phyloP scores from a whole-genome alignment of 2,329 filamentous ascomycete genomes.

The Ceratocystis cubensis region DNA sequence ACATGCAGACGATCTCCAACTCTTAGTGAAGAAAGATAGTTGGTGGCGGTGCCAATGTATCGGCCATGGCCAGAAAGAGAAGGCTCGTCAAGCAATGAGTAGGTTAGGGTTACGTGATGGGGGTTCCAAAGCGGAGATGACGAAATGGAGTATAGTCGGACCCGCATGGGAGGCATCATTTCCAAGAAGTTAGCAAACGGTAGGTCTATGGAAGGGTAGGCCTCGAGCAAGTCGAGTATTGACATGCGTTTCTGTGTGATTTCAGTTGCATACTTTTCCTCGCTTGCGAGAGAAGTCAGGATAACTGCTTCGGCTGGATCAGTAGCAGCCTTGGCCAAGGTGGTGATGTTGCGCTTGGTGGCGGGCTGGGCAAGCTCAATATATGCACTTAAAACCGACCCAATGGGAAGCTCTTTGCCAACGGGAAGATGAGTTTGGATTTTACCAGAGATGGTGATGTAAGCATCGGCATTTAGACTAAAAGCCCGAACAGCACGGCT shows the following conservation, averaged over 20 bases:
- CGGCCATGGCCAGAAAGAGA: slow-evolving; percentile 38
- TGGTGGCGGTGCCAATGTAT: slow-evolving; percentile 48
- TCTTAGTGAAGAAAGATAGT: slow-evolving; percentile 42
- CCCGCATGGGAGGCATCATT: slow-evolving; percentile 64
- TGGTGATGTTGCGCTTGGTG: slow-evolving; percentile 45
- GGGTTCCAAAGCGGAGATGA: slow-evolving; percentile 54
- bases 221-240: slow-evolving; percentile 56
- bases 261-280: slow-evolving; percentile 36
- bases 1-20: slow-evolving; percentile 37
- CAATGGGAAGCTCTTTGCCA: slow-evolving; percentile 44
- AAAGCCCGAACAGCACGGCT: slow-evolving; percentile 53
- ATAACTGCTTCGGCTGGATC: slow-evolving; percentile 34
- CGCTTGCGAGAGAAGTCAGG: slow-evolving; percentile 35
- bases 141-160: slow-evolving; percentile 69
- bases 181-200: slow-evolving; percentile 55
- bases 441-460: slow-evolving; percentile 46
- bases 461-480: slow-evolving; percentile 54
- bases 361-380: slow-evolving; percentile 62
- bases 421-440: slow-evolving; percentile 43
- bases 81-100: slow-evolving; percentile 48
- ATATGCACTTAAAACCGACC: slow-evolving; percentile 54
- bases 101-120: slow-evolving; percentile 50
- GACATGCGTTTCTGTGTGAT: slow-evolving; percentile 47
- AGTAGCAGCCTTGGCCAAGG: slow-evolving; percentile 37
- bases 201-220: slow-evolving; percentile 45